These are phyloP conservation scores for Phaeosphaeriaceae sp. DNA, from an alignment of 2,329 filamentous ascomycete genomes.

Conservation along the genomic window DNA sequence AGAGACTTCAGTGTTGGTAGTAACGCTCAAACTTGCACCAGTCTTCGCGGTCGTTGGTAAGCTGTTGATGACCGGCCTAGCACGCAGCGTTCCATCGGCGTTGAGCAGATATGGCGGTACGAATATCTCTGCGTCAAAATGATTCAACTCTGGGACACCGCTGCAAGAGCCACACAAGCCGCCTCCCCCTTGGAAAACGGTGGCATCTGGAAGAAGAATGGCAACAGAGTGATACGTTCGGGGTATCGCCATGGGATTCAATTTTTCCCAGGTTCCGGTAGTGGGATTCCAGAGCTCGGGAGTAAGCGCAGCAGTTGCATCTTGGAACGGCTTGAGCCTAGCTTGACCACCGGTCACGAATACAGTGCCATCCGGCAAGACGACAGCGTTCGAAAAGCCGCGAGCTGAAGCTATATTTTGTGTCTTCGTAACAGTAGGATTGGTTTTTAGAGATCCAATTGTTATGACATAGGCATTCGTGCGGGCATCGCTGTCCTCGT, in stretches of 20 bases:
- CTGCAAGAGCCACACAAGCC: constrained; percentile 55
- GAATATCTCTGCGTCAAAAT: constrained; percentile 63
- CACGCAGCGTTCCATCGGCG: constrained; percentile 49
- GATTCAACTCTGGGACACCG: constrained; percentile 46
- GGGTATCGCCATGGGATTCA: constrained; percentile 29
- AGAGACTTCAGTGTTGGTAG: constrained; percentile 29
- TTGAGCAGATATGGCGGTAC: constrained; percentile 63
- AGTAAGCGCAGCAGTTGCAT: constrained; percentile 18
- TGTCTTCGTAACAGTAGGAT: constrained; percentile 25
- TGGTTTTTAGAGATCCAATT: constrained; percentile 43
- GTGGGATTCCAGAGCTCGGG: constrained; percentile 36
- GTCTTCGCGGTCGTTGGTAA: constrained; percentile 39
- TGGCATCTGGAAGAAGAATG: constrained; percentile 35
- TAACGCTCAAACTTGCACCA: constrained; percentile 40
- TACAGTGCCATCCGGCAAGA: constrained; percentile 45
- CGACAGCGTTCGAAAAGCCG: constrained; percentile 34
- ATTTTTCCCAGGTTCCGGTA: constrained; percentile 25
- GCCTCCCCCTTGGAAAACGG: constrained; percentile 32
- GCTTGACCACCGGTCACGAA: constrained; percentile 40
- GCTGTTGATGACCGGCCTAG: constrained; percentile 52
- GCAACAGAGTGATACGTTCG: constrained; percentile 39
- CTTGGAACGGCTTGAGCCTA: constrained; percentile 23
- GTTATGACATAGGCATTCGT: constrained; percentile 59
- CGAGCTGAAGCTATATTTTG: constrained; percentile 36
- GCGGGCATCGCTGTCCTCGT: constrained; percentile 53